Evolutionary conservation across 2,329 filamentous ascomycete genomes (phyloP), one percentile per base, ranked within the genome.

Genomic region (Fusarium begoniae): DNA sequence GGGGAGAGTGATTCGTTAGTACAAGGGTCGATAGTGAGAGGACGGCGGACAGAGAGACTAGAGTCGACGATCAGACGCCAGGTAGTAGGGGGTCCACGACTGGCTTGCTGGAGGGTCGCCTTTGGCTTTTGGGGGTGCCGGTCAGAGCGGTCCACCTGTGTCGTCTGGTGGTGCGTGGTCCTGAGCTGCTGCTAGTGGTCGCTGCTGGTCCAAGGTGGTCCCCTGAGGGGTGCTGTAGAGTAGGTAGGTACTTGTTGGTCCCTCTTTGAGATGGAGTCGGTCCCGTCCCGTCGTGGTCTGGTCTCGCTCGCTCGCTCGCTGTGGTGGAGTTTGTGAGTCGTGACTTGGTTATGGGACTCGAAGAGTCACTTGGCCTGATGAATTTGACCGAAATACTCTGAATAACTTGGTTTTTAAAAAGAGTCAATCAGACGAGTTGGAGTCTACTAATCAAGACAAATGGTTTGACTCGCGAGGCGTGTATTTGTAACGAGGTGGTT

Each of bases 11-110:
- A 79, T 78, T 79, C 77, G 77, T 63, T 56, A 54, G 69, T 65
- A 51, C 62, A 44, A 64, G 74, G 77, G 75, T 40, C 51, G 55
- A 66, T 60, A 61, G 57, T 47, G 61, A 69, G 70, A 55, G 61
- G 61, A 58, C 55, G 44, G 56, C 53, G 69, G 63, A 70, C 66
- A 63, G 61, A 70, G 66, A 62, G 72, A 69, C 74, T 65, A 78
- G 66, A 70, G 74, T 72, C 40, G 72, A 72, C 75, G 77, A 79
- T 78, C 77, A 77, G 77, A 78, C 75, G 73, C 74, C 68, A 74
- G 66, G 73, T 63, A 66, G 71, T 63, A 70, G 69, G 72, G 75
- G 73, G 76, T 60, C 74, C 74, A 65, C 61, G 72, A 67, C 64
- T 63, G 51, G 35, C 51, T 54, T 54, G 51, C 51, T 54, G 69